Base-by-base conservation (phyloP, 164 flowering plant genomes). In the Annona squamosa region DNA sequence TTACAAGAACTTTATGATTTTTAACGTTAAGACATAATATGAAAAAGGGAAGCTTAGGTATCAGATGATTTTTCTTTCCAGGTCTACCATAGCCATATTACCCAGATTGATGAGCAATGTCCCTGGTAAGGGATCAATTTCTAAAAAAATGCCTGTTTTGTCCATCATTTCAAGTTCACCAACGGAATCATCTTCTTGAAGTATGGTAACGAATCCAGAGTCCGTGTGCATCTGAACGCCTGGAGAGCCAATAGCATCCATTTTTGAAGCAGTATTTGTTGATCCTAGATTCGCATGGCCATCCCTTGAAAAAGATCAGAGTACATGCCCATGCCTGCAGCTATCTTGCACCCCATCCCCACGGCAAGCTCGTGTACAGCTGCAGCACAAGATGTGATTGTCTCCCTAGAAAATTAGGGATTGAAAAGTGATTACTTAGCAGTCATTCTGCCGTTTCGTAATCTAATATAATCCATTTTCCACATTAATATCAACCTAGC, bases 241-340 rank as follows among this genome's bases (percentile, higher is more conserved):
- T 4, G 84, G 18, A n/a, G 86, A 79, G 41, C 89, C 94, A 1
- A 92, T 75, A 46, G 83, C 72, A 71, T 87, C 85, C 1, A 5
- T 78, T 78, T 10, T 79, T 86, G 85, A 89, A 91, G 68, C 79
- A 75, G 86, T 92, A 92, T 65, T 87, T 89, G 88, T 91, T 92
- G n/a, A 92, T 89, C 80, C 91, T 83, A 62, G 87, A 88, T 70
- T 85, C 91, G 71, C 89, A 87, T 19, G 87, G 75, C 97, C 97
- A 92, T 4, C 65, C 90, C 52, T 84, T 77, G 48, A 85, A 81
- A 4, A 74, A 56, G 37, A 65, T 86, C 78, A 1, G 59, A 48
- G 0, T 10, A 52, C 65, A 87, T 18, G 2, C 90, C 89, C 78
- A 86, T 12, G 64, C 88, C 73, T 69, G 82, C 81, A 4, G 87